Percentiles rank a stretch among this genome's conserved stretches.
Evolutionary conservation across 1,139 yeast species (phyloP).

Genomic region (Blastobotrys aristatus): DNA sequence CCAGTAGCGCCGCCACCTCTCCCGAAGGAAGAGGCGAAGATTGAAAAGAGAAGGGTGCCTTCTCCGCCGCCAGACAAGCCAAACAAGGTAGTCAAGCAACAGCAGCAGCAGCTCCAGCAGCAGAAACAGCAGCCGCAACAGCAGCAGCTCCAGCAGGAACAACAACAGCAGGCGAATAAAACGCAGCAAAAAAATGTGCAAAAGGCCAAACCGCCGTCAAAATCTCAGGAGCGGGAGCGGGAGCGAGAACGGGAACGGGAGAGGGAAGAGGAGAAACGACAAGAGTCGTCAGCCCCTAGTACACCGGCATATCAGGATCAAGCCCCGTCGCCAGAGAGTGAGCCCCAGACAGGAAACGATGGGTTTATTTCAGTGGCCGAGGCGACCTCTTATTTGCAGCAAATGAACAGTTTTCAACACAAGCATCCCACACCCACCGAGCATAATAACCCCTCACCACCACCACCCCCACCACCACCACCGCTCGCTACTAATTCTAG

Average conservation of each 20-base stretch:
- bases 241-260: too few relatives aligned
- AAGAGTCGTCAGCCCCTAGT: neutral
- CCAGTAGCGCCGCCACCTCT: neutral
- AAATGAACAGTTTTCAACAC: constrained; percentile 8
- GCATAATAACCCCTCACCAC: neutral
- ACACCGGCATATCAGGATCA: neutral
- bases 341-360: too few relatives aligned
- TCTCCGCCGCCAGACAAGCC: neutral
- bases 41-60: neutral
- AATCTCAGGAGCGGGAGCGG: too few relatives aligned
- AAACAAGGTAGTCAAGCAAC: neutral
- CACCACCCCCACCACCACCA: neutral
- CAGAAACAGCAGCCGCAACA: neutral
- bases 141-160: neutral
- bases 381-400: constrained; percentile 9
- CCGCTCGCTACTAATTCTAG: neutral
- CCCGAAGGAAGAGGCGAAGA: neutral
- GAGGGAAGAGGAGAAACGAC: too few relatives aligned
- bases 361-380: constrained; percentile 11
- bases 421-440: too few relatives aligned
- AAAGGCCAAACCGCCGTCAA: neutral
- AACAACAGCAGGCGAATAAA: neutral
- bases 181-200: neutral
- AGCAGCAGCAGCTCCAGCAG: neutral
- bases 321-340: too few relatives aligned